A percentile compares a stretch with the other conserved stretches of the same genome.
These are phyloP conservation scores for Pseudevernia furfuracea DNA, from an alignment of 495 filamentous ascomycete genomes.

Conservation along the genomic window DNA sequence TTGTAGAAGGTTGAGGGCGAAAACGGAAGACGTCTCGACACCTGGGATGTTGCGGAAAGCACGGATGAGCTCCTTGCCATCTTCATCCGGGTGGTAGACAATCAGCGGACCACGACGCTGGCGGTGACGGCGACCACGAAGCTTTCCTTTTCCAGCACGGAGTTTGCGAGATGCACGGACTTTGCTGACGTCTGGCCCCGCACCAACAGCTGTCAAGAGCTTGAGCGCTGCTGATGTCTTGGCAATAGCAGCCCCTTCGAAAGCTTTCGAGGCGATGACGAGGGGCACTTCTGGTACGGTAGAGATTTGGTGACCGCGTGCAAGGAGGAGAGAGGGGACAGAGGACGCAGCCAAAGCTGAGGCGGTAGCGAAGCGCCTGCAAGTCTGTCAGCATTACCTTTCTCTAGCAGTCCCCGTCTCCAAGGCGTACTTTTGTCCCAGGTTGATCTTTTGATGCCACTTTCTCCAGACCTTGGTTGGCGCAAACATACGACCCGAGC, in stretches of 20 bases:
- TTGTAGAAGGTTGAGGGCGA: constrained; percentile 95
- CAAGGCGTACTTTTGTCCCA: constrained; percentile 74
- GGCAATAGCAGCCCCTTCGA: constrained; percentile 64
- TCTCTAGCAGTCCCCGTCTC: neutral
- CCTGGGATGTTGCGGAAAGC: constrained; percentile 98
- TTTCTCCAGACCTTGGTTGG: constrained; percentile 99
- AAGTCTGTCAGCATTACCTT: constrained; percentile 9
- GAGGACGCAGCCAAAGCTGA: constrained; percentile 96
- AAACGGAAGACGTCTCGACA: constrained; percentile 94
- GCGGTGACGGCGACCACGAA: constrained; percentile 86
- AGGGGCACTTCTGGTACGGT: constrained; percentile 93
- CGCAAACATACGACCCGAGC: constrained; percentile 99
- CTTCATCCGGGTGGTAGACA: constrained; percentile 88
- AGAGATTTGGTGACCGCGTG: constrained; percentile 91
- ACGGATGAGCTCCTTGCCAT: constrained; percentile 81
- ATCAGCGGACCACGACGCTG: constrained; percentile 95
- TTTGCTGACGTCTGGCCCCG: constrained; percentile 83
- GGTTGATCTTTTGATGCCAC: constrained; percentile 99
- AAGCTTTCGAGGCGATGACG: constrained; percentile 82
- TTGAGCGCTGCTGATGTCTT: constrained; percentile 85
- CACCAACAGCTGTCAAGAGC: constrained; percentile 83
- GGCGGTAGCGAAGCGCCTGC: constrained; percentile 89
- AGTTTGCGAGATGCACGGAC: constrained; percentile 89
- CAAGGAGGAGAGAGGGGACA: constrained; percentile 84
- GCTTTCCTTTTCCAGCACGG: constrained; percentile 95